Percentiles rank a stretch among this genome's conserved stretches.
These are phyloP conservation scores for Rhododendron henanense DNA, from an alignment of 148 eudicot species.

Conservation along the genomic window DNA sequence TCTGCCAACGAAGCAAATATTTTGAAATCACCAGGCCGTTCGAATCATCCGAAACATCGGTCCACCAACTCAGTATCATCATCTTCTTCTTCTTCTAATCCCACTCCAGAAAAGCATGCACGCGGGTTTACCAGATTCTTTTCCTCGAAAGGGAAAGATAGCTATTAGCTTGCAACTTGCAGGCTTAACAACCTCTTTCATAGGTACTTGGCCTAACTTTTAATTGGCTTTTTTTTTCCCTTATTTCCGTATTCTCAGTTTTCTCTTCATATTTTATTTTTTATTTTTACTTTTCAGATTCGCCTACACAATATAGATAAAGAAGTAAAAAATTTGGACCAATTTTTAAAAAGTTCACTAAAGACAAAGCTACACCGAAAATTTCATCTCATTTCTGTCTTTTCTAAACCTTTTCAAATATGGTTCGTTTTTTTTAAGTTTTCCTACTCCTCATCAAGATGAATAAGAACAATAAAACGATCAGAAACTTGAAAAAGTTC, in stretches of 20 bases:
- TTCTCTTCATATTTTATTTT: neutral
- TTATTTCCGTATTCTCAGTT: neutral
- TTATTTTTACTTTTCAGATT: neutral
- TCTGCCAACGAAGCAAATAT: conserved; percentile 51
- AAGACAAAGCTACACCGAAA: neutral
- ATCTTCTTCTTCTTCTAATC: conserved; percentile 39
- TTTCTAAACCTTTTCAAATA: neutral
- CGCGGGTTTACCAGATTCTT: conserved; percentile 87
- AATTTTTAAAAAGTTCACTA: neutral
- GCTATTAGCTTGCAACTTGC: conserved; percentile 26
- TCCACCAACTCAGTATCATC: conserved; percentile 77
- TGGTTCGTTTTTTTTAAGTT: neutral
- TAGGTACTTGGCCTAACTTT: neutral
- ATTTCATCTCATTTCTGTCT: neutral
- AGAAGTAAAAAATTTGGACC: too few species aligned
- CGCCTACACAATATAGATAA: neutral
- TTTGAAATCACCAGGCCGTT: conserved; percentile 49
- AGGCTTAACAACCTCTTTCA: neutral
- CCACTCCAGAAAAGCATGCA: conserved; percentile 77
- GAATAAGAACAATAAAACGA: neutral
- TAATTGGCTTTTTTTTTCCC: neutral
- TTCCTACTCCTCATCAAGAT: neutral
- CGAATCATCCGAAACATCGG: conserved; percentile 51
- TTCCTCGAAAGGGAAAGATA: conserved; percentile 62
- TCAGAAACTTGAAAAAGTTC: neutral